These are phyloP conservation scores for Diutina neorugosa DNA, from an alignment of 1,139 yeast species.

Conservation along the genomic window DNA sequence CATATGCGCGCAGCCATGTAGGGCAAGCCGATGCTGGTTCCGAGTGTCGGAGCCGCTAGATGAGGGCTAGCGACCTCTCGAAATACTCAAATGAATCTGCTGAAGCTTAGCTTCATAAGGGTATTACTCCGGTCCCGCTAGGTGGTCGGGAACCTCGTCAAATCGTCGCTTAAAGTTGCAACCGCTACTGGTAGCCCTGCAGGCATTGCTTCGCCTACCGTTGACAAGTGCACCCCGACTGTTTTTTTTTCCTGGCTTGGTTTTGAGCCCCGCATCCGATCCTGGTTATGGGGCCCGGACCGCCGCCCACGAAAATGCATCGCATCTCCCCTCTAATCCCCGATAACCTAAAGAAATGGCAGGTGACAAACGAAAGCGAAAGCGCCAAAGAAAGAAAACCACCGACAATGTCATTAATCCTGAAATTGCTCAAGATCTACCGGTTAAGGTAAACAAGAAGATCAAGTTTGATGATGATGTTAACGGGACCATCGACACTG, in stretches of 20 bases:
- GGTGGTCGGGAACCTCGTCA: neutral
- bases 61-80: too few relatives aligned
- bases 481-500: too few relatives aligned
- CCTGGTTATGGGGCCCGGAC: neutral
- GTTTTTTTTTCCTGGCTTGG: neutral
- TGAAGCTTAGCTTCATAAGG: too few relatives aligned
- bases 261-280: too few relatives aligned
- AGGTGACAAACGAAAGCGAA: slow-evolving; percentile 6
- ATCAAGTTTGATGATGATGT: slow-evolving; percentile 16
- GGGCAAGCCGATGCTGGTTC: neutral
- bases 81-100: too few relatives aligned
- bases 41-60: neutral
- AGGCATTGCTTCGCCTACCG: neutral
- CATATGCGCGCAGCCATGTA: neutral
- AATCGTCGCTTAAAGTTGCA: neutral
- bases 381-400: slow-evolving; percentile 8
- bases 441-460: slow-evolving; percentile 16
- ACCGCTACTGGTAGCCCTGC: neutral
- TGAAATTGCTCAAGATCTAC: slow-evolving; percentile 5
- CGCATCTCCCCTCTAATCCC: neutral
- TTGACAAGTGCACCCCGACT: neutral
- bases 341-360: neutral
- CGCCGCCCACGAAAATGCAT: neutral
- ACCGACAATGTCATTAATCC: slow-evolving; percentile 4
- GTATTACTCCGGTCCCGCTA: neutral